Base-by-base conservation (phyloP, 805 yeast species). In the Sugiyamaella floridensis region DNA sequence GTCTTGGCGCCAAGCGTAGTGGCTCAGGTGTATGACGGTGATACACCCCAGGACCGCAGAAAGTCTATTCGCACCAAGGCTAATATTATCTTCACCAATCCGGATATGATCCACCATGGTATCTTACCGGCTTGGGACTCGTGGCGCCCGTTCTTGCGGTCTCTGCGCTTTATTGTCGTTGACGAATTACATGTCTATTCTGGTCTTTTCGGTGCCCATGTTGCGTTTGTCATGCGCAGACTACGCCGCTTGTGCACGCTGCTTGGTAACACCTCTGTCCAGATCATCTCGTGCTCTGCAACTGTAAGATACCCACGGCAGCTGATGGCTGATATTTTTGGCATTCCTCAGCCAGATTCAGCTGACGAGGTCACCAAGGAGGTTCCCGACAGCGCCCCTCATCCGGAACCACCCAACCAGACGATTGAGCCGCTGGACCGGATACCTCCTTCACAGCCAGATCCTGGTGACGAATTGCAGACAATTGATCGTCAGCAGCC, bases 131-230 rank as follows among this genome's bases (percentile, higher is more conserved):
- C 80, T 50, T 87, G 85, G 67, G 77, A 77, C 29, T 69, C 73
- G 20, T 93, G 98, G 97, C 71, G 77, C 43, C 74, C 77, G 42
- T 86, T 90, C 63, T 69, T 93, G 7, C 62, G 69, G 11, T 77
- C 80, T 56, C 69, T 93, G 59, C 80, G 77, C 60, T 85, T 76
- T 60, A 86, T 93, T 2, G 90, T 88, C 0, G 82, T 93, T 52
- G 89, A 86, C 63, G 90, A 85, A 64, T 71, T 93, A 48, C 99
- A 93, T 67, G 82, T 85, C 51, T 93, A 93, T 67, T 55, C 51
- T 22, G 97, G 97, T 0, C 74, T 89, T 0, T 93, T 93, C 72
- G 99, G 99, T 0, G 81, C 96, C 0, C 93, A 93, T 68, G 97
- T 92, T 1, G 84, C 95, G 2, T 73, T 85, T 46, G 84, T 93